phyloP scores from a whole-genome alignment of 345 rosid genomes.

The Sapria himalayana region DNA sequence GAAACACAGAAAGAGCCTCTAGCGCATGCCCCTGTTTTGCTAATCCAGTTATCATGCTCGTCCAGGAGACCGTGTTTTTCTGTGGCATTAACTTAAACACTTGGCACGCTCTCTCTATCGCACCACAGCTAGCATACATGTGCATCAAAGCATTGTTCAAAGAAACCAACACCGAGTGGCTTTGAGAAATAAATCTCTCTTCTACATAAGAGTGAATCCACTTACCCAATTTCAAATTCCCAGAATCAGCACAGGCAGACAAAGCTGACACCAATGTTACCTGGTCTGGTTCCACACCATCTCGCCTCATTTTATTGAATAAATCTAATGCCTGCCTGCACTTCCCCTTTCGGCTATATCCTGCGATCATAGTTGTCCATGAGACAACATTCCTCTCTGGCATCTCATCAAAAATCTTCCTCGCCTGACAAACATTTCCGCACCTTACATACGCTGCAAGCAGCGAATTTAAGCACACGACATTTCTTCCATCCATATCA shows the following conservation, averaged over 20 bases:
- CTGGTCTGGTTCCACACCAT: conserved; percentile 14
- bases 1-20: conserved; percentile 19
- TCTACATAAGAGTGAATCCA: conserved; percentile 18
- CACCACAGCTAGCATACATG: conserved; percentile 32
- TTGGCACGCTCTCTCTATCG: conserved; percentile 17
- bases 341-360: conserved; percentile 14
- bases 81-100: conserved; percentile 15
- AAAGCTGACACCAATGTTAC: conserved; percentile 17
- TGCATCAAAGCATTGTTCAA: conserved; percentile 22
- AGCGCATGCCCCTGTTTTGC: conserved; percentile 21
- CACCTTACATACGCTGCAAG: conserved; percentile 14
- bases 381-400: conserved; percentile 20
- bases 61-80: conserved; percentile 21
- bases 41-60: conserved; percentile 19
- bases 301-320: conserved; percentile 19
- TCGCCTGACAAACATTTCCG: conserved; percentile 14
- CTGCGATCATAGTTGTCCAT: conserved; percentile 23
- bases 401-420: conserved; percentile 17
- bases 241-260: conserved; percentile 23
- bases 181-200: conserved; percentile 4
- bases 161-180: conserved; percentile 10
- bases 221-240: conserved; percentile 17
- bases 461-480: conserved; percentile 22
- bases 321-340: conserved; percentile 18
- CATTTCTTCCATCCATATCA: conserved; percentile 18